These are phyloP conservation scores for Blastobotrys peoriensis DNA, from an alignment of 805 yeast genomes.

Conservation along the genomic window DNA sequence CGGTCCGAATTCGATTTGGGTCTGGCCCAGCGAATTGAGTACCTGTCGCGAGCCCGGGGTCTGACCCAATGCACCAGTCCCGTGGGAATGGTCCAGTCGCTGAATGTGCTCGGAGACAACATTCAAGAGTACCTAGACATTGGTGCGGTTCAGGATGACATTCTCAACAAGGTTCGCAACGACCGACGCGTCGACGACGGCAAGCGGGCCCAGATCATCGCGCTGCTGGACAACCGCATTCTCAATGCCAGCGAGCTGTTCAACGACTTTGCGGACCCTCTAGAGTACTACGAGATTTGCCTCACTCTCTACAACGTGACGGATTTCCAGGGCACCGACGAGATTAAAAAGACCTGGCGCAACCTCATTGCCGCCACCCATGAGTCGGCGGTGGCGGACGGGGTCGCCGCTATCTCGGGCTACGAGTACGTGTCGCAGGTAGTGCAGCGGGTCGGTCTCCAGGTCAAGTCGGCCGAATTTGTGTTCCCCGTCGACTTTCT, in stretches of 20 bases:
- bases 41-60: constrained; percentile 85
- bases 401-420: constrained; percentile 22
- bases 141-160: constrained; percentile 75
- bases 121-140: constrained; percentile 81
- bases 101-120: constrained; percentile 60
- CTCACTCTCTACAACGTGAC: constrained; percentile 73
- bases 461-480: constrained; percentile 60
- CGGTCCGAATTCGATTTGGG: constrained; percentile 63
- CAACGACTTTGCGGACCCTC: constrained; percentile 80
- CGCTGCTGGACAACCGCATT: constrained; percentile 56
- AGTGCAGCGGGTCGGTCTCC: constrained; percentile 49
- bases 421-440: constrained; percentile 35
- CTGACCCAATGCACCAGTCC: constrained; percentile 83
- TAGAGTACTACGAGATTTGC: constrained; percentile 81
- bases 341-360: constrained; percentile 75
- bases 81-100: constrained; percentile 67
- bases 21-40: constrained; percentile 75
- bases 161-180: constrained; percentile 34
- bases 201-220: constrained; percentile 46
- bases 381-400: constrained; percentile 24
- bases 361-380: constrained; percentile 48
- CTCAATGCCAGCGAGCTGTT: constrained; percentile 70
- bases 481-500: constrained; percentile 75
- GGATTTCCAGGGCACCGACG: constrained; percentile 79
- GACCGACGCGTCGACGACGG: constrained; percentile 36